These are phyloP conservation scores for Apiotrichum akiyoshidainum DNA, from an alignment of 1,284 basidiomycete species.

Conservation along the genomic window DNA sequence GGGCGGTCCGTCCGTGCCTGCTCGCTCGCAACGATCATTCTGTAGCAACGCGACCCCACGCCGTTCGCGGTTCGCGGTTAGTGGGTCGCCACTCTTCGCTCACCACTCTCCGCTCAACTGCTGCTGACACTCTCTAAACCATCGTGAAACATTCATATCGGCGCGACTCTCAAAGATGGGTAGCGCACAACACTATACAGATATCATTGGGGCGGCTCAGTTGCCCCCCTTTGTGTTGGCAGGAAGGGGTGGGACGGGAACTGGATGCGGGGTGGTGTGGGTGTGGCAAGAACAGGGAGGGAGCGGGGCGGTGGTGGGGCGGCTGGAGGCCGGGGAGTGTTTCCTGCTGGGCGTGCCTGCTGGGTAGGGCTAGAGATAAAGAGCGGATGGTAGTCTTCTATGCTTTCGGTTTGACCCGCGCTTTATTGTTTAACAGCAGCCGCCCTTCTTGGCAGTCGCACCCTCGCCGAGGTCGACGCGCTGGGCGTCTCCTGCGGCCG, in stretches of 20 bases:
- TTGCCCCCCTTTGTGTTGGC: not conserved
- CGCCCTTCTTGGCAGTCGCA: constrained; percentile 45
- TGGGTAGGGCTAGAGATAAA: not conserved
- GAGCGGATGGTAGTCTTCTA: too few species aligned
- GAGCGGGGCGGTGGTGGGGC: too few species aligned
- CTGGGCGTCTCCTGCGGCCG: constrained; percentile 57
- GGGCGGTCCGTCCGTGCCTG: too few species aligned
- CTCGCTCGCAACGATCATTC: too few species aligned
- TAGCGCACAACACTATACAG: constrained; percentile 7
- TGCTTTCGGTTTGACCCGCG: not conserved
- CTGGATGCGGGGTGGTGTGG: not conserved
- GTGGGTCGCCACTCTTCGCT: too few species aligned
- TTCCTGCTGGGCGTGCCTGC: not conserved
- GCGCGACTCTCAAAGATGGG: constrained; percentile 2
- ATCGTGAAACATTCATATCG: constrained; percentile 9
- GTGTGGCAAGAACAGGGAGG: not conserved
- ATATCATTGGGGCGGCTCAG: not conserved
- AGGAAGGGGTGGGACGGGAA: not conserved
- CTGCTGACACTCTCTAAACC: not conserved
- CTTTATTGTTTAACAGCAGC: constrained; percentile 35
- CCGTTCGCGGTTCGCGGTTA: too few species aligned
- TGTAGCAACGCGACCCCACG: too few species aligned
- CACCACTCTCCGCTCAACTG: not conserved
- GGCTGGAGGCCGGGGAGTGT: not conserved
- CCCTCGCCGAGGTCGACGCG: constrained; percentile 72